phyloP scores from a whole-genome alignment of 148 eudicot genomes.

The Cornus kousa region DNA sequence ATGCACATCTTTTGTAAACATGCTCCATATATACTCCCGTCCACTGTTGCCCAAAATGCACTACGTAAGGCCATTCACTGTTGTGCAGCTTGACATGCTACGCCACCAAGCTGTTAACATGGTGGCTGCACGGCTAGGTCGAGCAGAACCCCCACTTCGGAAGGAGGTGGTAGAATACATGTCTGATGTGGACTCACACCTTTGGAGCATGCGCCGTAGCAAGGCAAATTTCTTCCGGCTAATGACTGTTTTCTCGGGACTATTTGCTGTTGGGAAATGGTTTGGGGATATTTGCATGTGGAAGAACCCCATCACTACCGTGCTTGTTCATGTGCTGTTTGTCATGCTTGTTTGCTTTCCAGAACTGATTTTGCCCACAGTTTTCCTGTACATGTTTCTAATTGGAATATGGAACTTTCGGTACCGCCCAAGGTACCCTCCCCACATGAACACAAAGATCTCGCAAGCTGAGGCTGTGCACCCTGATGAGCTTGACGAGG shows the following conservation, averaged over 20 bases:
- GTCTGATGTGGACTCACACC: conserved; percentile 93
- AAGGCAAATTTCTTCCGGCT: conserved; percentile 92
- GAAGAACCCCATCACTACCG: conserved; percentile 87
- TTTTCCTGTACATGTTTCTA: conserved; percentile 91
- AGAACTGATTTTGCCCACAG: conserved; percentile 75
- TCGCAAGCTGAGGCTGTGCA: conserved; percentile 79
- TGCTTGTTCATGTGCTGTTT: conserved; percentile 76
- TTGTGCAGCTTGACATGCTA: conserved; percentile 90
- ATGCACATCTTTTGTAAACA: conserved; percentile 83
- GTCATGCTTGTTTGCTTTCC: conserved; percentile 94
- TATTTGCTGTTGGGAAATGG: conserved; percentile 82
- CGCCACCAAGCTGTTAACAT: conserved; percentile 87
- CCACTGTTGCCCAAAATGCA: conserved; percentile 96
- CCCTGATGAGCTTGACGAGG: conserved; percentile 95
- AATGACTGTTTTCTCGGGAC: conserved; percentile 76
- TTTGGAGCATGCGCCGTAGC: conserved; percentile 96
- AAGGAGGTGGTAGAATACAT: conserved; percentile 94
- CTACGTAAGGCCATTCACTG: conserved; percentile 74
- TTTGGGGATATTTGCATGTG: conserved; percentile 81
- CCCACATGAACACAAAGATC: conserved; percentile 91
- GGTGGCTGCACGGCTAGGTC: conserved; percentile 82
- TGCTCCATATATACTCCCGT: conserved; percentile 70
- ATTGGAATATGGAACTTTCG: conserved; percentile 92
- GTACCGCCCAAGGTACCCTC: conserved; percentile 89
- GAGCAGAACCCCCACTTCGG: conserved; percentile 86